These are phyloP conservation scores for Dinochytrium kinnereticum DNA, from an alignment of 371 early-diverging fungal genomes.

Conservation along the genomic window DNA sequence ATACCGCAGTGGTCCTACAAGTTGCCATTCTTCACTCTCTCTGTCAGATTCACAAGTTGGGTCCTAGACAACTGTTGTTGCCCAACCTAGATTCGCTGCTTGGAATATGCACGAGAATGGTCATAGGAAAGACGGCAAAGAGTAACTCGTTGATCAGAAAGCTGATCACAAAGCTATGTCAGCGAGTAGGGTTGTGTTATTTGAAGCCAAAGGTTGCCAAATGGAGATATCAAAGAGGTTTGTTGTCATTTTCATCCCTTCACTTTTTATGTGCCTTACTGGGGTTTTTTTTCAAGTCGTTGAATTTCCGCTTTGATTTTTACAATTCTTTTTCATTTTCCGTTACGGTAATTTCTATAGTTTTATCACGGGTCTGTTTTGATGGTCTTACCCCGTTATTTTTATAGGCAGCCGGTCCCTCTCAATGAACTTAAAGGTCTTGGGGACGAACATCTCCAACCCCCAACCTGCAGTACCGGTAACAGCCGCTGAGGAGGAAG, in stretches of 20 bases:
- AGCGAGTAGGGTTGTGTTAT: conserved; percentile 78
- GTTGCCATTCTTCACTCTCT: conserved; percentile 71
- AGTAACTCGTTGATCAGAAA: conserved; percentile 80
- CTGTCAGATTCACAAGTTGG: conserved; percentile 71
- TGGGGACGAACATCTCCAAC: neutral
- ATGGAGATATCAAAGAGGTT: conserved; percentile 79
- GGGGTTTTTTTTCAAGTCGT: too few species aligned
- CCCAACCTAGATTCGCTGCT: conserved; percentile 63
- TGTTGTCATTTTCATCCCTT: neutral
- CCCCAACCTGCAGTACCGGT: neutral
- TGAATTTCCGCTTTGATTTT: conserved; percentile 21
- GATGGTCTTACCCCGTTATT: too few species aligned
- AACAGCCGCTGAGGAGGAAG: conserved; percentile 34
- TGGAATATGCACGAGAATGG: conserved; percentile 36
- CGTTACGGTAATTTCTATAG: too few species aligned
- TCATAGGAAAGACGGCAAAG: conserved; percentile 43
- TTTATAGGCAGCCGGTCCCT: conserved; percentile 26
- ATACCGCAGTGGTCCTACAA: conserved; percentile 6
- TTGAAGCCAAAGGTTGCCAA: conserved; percentile 72
- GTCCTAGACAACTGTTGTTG: conserved; percentile 67
- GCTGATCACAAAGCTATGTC: conserved; percentile 77
- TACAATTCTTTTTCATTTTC: neutral
- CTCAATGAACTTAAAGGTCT: conserved; percentile 20
- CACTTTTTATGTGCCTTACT: neutral
- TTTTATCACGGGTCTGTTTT: too few species aligned